Evolutionary conservation across 1,139 yeast species (phyloP), one percentile per base, ranked within the genome.

Genomic region (Tardiomyces depauwii): DNA sequence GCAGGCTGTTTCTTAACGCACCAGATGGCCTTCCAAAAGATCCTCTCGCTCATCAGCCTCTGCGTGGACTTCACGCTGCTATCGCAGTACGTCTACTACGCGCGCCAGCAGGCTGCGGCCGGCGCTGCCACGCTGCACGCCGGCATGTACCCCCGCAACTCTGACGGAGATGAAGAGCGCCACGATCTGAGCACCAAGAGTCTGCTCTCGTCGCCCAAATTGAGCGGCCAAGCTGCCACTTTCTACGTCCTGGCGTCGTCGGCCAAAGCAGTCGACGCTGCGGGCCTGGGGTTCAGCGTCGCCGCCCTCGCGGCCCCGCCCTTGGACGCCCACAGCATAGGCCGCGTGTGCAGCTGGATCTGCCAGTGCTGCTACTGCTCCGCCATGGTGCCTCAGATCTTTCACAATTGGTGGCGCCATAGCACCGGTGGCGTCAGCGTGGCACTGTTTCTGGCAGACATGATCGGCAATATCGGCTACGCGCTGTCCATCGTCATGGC

Each of bases 401-500:
- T 73, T 58, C 82, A 82, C 55, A 88, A 88, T 64, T 78, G 80
- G 60, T 58, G 67, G 48, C 67, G 89, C 43, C 80, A 81, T 56
- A 80, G 95, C 9, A 89, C 94, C 0, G 82, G 80, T n/a, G 96
- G 95, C 2, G 70, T 88, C 2, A 82, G 95, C 11, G 81, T 91
- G 7, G 68, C 83, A 43, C 67, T 87, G 41, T 86, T 88, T 58
- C 73, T 77, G 9, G 80, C 91, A 27, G 94, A 94, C 2, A 67
- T 87, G 44, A 51, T 77, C 39, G 93, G 95, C 5, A 86, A 86
- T 59, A 51, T 81, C 6, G 76, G 85, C 11, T 88, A 88, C 61
- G 77, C 91, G 0, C 53, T 80, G 12, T 82, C 94, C 1, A 80
- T 88, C 19, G 56, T 84, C 18, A 51, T 10, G 11, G 36, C 36